Evolutionary conservation across 2,329 filamentous ascomycete species (phyloP).

Genomic region (Cadophora luteo-olivacea): DNA sequence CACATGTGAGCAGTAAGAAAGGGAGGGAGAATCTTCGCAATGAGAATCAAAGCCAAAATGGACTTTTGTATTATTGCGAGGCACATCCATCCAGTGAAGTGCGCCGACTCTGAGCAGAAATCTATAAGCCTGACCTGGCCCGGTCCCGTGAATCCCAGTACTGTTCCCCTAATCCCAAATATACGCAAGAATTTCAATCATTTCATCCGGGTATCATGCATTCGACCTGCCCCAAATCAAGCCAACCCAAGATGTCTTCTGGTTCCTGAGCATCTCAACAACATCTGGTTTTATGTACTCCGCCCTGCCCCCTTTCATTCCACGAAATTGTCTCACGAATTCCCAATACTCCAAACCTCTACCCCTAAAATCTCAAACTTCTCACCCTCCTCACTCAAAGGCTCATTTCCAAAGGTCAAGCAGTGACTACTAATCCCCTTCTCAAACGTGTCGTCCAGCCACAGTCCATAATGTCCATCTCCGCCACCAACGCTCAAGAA

Average conservation of each 20-base stretch:
- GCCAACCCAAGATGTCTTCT: slow-evolving; percentile 3
- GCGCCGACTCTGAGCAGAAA: neutral
- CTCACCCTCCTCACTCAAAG: slow-evolving; percentile 87
- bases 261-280: neutral
- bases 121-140: neutral
- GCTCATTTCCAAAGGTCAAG: slow-evolving; percentile 94
- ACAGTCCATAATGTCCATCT: slow-evolving; percentile 90
- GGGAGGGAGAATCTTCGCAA: neutral
- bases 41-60: neutral
- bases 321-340: slow-evolving; percentile 20
- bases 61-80: neutral
- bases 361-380: slow-evolving; percentile 93
- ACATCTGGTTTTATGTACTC: neutral
- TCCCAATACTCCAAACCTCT: slow-evolving; percentile 92
- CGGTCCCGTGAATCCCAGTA: neutral
- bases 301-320: neutral
- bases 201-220: slow-evolving; percentile 17
- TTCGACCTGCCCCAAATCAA: neutral
- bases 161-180: neutral
- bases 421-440: slow-evolving; percentile 83
- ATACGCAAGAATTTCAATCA: neutral
- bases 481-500: slow-evolving; percentile 88
- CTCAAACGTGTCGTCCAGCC: slow-evolving; percentile 87
- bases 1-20: too few relatives aligned
- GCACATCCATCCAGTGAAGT: neutral